A percentile compares a stretch with the other conserved stretches of the same genome.
Evolutionary conservation across 305 asterid genomes (phyloP).

Genomic region (Solanum hybrid): DNA sequence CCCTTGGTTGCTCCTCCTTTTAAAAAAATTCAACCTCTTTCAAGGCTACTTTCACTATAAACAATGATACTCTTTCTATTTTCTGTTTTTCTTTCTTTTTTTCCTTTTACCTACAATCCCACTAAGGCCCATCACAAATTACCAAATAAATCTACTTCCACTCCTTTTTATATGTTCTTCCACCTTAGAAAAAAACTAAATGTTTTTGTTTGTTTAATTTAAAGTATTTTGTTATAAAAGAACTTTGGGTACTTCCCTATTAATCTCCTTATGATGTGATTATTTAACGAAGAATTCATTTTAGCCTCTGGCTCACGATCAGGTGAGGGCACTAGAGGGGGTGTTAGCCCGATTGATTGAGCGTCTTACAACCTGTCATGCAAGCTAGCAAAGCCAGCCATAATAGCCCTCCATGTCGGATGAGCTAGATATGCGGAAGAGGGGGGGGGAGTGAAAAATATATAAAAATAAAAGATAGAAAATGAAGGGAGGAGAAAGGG

Average conservation of each 20-base stretch:
- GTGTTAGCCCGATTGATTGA: background rate
- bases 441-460: no score
- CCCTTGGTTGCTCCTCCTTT: no score
- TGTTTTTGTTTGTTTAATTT: background rate
- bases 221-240: background rate
- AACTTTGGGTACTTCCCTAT: background rate
- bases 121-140: background rate
- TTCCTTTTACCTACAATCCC: background rate
- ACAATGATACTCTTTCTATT: background rate
- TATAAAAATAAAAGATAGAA: background rate
- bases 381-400: background rate
- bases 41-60: background rate
- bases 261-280: background rate
- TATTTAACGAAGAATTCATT: background rate
- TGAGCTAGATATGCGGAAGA: no score
- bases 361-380: background rate
- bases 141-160: background rate
- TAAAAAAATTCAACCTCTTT: background rate
- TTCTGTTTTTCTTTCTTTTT: background rate
- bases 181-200: background rate
- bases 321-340: no score
- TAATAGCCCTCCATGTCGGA: no score
- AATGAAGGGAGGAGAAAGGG: background rate
- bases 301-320: no score
- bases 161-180: background rate